These are phyloP conservation scores for Gnomoniopsis smithogilvyi DNA, from an alignment of 2,329 filamentous ascomycete species.

Conservation along the genomic window DNA sequence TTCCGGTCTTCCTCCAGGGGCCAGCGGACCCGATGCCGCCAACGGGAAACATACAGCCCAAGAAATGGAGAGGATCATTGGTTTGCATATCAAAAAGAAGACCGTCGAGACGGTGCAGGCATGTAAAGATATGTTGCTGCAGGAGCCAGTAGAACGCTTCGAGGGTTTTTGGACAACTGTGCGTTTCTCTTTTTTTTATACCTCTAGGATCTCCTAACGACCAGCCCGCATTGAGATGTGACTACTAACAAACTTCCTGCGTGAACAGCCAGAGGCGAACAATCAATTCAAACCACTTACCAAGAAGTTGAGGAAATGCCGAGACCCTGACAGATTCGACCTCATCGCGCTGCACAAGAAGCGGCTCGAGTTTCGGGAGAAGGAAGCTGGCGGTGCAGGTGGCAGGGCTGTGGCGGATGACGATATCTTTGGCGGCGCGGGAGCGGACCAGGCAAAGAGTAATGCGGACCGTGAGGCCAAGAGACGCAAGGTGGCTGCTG, in stretches of 20 bases:
- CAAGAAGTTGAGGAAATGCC: constrained; percentile 69
- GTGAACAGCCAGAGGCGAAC: constrained; percentile 39
- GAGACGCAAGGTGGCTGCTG: constrained; percentile 40
- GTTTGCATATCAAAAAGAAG: constrained; percentile 14
- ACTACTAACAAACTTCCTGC: constrained; percentile 28
- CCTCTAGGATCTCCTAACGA: constrained; percentile 12
- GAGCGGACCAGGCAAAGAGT: background rate
- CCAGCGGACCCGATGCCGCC: constrained; percentile 9
- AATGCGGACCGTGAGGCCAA: constrained; percentile 38
- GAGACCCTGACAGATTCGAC: constrained; percentile 72
- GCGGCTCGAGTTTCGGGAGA: constrained; percentile 50
- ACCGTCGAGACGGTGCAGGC: constrained; percentile 36
- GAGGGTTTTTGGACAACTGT: constrained; percentile 53
- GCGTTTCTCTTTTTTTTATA: constrained; percentile 21
- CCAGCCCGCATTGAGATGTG: background rate
- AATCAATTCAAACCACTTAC: constrained; percentile 56
- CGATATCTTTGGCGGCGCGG: constrained; percentile 42
- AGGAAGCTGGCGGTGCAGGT: constrained; percentile 33
- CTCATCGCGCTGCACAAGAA: constrained; percentile 66
- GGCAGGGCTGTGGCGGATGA: constrained; percentile 34
- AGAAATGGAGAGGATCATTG: constrained; percentile 39
- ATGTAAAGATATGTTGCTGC: constrained; percentile 53
- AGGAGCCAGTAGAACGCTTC: constrained; percentile 55
- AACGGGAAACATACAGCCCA: constrained; percentile 20
- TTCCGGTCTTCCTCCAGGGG: constrained; percentile 20